Percentiles rank a stretch among this genome's conserved stretches.
Conservation (phyloP, 2,329 filamentous ascomycete genomes). For the Alternaria panax region DNA sequence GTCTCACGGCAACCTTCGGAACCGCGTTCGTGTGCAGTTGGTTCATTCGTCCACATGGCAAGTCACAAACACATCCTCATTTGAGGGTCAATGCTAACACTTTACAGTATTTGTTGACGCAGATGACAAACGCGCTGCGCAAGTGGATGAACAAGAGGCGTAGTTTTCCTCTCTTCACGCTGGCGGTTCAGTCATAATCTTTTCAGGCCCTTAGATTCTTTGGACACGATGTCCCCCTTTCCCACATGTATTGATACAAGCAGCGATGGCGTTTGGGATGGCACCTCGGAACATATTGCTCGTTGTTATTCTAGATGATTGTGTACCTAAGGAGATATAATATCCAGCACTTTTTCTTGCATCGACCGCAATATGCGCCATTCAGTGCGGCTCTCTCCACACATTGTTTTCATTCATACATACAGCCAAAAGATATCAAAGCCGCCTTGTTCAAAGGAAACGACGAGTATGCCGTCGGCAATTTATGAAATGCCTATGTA, state of each 20-base stretch:
- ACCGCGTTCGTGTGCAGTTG: slow-evolving; percentile 71
- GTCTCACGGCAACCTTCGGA: slow-evolving; percentile 71
- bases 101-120: slow-evolving; percentile 17
- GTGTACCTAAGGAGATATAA: background rate
- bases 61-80: slow-evolving; percentile 47
- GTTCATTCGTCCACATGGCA: slow-evolving; percentile 77
- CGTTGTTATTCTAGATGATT: background rate
- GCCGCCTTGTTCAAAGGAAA: too few relatives aligned
- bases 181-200: background rate
- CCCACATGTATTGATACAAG: background rate
- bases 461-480: too few relatives aligned
- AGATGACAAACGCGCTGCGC: slow-evolving; percentile 10
- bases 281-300: background rate
- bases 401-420: too few relatives aligned
- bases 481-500: too few relatives aligned
- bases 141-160: slow-evolving; percentile 5
- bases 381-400: background rate
- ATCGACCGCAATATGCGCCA: background rate
- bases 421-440: too few relatives aligned
- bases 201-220: slow-evolving; percentile 3
- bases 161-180: slow-evolving; percentile 7
- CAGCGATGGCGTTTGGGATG: slow-evolving; percentile 3
- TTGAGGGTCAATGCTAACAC: background rate
- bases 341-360: background rate
- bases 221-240: background rate